These are phyloP conservation scores for Cercospora nicotianae DNA, from an alignment of 2,329 filamentous ascomycete genomes.

Conservation along the genomic window DNA sequence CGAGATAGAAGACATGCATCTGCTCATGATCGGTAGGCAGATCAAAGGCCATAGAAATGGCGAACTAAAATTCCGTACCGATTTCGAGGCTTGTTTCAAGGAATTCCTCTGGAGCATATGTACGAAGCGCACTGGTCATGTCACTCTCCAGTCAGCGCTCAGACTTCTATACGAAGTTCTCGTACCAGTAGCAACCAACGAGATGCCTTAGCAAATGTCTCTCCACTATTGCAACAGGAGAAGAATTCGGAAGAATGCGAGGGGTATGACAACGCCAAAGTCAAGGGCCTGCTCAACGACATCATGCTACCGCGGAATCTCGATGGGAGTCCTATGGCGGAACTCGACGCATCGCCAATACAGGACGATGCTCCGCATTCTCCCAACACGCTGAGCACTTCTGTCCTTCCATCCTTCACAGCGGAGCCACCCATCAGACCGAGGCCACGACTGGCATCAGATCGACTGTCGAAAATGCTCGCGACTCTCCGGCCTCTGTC, in stretches of 20 bases:
- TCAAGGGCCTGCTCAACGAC: slow-evolving; percentile 10
- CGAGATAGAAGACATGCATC: slow-evolving; percentile 11
- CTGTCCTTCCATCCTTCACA: not conserved
- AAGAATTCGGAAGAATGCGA: not conserved
- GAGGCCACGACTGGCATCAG: not conserved
- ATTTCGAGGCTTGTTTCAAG: slow-evolving; percentile 18
- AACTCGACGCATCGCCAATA: slow-evolving; percentile 3
- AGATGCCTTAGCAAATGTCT: not conserved
- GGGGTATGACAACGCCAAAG: slow-evolving; percentile 5
- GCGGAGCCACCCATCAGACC: not conserved
- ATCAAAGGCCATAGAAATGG: not conserved
- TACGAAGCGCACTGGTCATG: slow-evolving; percentile 12
- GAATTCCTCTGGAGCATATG: slow-evolving; percentile 18
- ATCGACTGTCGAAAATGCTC: slow-evolving; percentile 6
- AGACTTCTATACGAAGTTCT: slow-evolving; percentile 3
- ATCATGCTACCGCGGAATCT: slow-evolving; percentile 6
- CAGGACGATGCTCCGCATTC: not conserved
- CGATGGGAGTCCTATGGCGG: slow-evolving; percentile 9
- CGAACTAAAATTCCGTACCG: slow-evolving; percentile 15
- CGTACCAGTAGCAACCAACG: not conserved
- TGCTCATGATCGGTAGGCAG: slow-evolving; percentile 5
- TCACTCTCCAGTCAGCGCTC: slow-evolving; percentile 12
- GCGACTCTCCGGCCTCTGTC: slow-evolving; percentile 2
- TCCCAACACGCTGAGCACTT: not conserved
- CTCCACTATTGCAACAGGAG: not conserved